Base-by-base conservation (phyloP, 345 rosid genomes). In the Crucihimalaya himalaica region DNA sequence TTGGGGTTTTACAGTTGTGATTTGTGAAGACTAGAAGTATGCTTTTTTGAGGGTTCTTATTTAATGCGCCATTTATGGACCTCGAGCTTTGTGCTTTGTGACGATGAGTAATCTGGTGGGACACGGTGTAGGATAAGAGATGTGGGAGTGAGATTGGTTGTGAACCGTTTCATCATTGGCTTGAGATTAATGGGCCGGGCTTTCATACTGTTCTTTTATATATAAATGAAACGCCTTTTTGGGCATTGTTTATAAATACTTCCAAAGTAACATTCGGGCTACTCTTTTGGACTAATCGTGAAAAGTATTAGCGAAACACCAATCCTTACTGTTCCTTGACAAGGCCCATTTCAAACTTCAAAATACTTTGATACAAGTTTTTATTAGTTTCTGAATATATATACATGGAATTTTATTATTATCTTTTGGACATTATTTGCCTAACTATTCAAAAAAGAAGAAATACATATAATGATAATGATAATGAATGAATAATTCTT, bases 1-100 rank as follows among this genome's bases (percentile, higher is more conserved):
- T 83, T 78, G 85, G 80, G 79, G 72, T 72, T 65, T 58, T 80
- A 76, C 90, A 84, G 90, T 84, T 88, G 81, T 79, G 83, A 84
- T 88, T 84, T 88, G 81, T 79, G 83, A 29, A 3, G 18, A 18
- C 13, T 23, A 15, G 13, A 15, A 9, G 7, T 16, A 16, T 0
- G 51, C 52, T 46, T 37, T 29, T 55, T 21, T 7, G 32, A 40
- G 42, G 42, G 5, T 53, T 15, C 46, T 70, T 75, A 61, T 82
- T 78, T 78, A 78, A 79, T 84, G 86, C 84, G 40, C 67, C 80
- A 59, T 68, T 53, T 59, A 78, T 74, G 75, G 86, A 77, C 74
- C 72, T 66, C 74, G 59, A 63, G 65, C 50, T 27, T 80, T 23
- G 78, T 61, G 57, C 57, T 52, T 45, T 45, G 29, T 55, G 71